These are phyloP conservation scores for Bisporella sp. DNA, from an alignment of 2,329 filamentous ascomycete species.

Conservation along the genomic window DNA sequence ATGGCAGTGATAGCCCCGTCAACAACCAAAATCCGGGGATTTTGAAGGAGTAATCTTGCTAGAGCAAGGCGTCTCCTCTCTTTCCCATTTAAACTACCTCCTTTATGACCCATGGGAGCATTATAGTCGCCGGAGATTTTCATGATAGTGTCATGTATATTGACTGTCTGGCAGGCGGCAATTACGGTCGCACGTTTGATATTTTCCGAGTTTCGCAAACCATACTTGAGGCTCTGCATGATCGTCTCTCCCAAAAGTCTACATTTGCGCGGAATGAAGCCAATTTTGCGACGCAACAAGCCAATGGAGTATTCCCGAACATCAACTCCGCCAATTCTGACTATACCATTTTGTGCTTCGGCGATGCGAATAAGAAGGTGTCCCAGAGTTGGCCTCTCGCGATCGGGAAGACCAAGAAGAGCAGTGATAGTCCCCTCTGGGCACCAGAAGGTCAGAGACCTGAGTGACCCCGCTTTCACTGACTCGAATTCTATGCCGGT, in stretches of 20 bases:
- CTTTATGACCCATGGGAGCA: too few species aligned
- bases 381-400: background rate
- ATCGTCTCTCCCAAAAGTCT: background rate
- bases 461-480: too few species aligned
- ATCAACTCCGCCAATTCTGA: background rate
- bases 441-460: constrained; percentile 1
- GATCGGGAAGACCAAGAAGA: constrained; percentile 1
- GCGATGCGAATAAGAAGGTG: background rate
- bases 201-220: background rate
- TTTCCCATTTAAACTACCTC: too few species aligned
- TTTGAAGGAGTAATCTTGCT: too few species aligned
- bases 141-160: background rate
- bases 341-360: background rate
- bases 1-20: too few species aligned
- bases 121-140: too few species aligned
- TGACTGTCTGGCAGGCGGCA: background rate
- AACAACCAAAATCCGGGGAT: too few species aligned
- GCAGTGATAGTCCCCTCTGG: background rate
- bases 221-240: background rate
- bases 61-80: too few species aligned
- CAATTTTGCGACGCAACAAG: background rate
- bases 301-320: background rate
- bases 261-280: background rate
- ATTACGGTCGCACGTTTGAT: background rate
- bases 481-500: too few species aligned